phyloP scores from a whole-genome alignment of 257 asterid species.

The Capsicum rhomboideum region DNA sequence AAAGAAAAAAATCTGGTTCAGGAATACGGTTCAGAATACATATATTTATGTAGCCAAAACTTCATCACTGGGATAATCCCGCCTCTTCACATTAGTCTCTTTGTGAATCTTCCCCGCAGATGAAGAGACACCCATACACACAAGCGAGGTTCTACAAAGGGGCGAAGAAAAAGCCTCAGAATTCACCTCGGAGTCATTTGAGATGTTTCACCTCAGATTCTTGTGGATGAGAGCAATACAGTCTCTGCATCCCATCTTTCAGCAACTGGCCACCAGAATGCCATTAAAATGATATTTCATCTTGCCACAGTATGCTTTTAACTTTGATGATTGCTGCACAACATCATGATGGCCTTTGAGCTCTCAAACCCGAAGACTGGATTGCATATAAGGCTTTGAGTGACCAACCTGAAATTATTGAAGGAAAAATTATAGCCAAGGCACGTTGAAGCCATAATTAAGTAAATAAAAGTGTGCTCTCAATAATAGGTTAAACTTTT shows the following conservation, averaged over 20 bases:
- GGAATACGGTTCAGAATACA: neutral
- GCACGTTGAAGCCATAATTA: neutral
- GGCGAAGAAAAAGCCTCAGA: neutral
- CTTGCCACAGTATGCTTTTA: neutral
- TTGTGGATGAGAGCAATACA: neutral
- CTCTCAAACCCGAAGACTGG: neutral
- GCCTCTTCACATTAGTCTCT: neutral
- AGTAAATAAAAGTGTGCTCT: neutral
- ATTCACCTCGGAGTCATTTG: neutral
- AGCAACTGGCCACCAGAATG: neutral
- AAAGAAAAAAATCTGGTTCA: neutral
- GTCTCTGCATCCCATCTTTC: neutral
- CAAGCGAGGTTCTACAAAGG: neutral
- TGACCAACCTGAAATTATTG: neutral
- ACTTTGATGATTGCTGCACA: neutral
- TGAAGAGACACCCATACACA: neutral
- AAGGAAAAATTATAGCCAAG: neutral
- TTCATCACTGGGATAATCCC: neutral
- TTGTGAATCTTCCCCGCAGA: neutral
- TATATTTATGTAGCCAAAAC: neutral
- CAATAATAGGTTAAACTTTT: neutral
- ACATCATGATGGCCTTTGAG: neutral
- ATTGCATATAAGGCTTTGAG: neutral
- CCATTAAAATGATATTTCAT: neutral
- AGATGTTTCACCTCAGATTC: neutral